Base-by-base conservation (phyloP, 345 rosid genomes). In the Lepidium aucheri region DNA sequence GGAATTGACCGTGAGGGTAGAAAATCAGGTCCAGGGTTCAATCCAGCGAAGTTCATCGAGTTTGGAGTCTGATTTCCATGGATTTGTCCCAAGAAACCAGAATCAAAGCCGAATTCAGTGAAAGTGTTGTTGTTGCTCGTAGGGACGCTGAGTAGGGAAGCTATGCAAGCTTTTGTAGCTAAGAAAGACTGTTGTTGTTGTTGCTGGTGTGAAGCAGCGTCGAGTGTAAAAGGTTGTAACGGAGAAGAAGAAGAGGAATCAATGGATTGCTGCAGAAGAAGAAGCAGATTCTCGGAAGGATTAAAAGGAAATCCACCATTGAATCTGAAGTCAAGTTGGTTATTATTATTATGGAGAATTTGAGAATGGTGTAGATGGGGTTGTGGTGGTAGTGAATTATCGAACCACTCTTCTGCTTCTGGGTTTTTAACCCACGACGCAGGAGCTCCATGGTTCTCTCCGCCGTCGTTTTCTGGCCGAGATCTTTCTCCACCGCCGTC, bases 221-320 rank as follows among this genome's bases (percentile, higher is more conserved):
- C 83, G 33, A 84, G 86, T 62, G 73, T 47, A 55, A 82, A 82
- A 2, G 83, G 66, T 18, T 74, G 85, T 3, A 86, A 78, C 1
- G 82, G 88, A 64, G 86, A 78, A 56, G 84, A 74, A 66, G 86
- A 80, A 18, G 91, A 86, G 1, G 91, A 78, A 72, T 88, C 87
- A 35, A 78, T 50, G 4, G 77, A 76, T 8, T 82, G 86, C 9
- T 75, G 82, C 53, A 78, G 81, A 56, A 79, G 74, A 53, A 77
- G 81, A 55, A 78, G 77, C 16, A 79, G 69, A 70, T 72, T 76
- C 26, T 79, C 83, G 6, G 78, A 47, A 0, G 77, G 79, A 24
- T 67, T 75, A 0, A 76, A 60, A 39, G 68, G 76, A 39, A 77
- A 73, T 3, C 57, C 77, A 65, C 65, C 56, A 12, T 56, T 70